Conservation (phyloP, 345 rosid species). For the Salix udensis region DNA sequence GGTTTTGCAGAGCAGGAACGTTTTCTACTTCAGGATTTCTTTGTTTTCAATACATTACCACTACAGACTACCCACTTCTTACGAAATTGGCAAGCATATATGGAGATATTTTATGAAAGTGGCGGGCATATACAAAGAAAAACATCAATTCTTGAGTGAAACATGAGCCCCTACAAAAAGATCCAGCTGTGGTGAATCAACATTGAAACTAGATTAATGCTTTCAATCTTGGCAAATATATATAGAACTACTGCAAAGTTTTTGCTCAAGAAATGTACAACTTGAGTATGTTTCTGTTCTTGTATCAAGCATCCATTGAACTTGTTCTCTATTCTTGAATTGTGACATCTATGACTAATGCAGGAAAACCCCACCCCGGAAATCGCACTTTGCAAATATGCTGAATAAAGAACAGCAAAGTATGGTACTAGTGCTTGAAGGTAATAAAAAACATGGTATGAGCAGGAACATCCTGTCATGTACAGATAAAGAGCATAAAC, state of each 20-base stretch:
- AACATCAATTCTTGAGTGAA: neutral
- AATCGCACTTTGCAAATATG: too few relatives aligned
- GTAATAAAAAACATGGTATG: too few relatives aligned
- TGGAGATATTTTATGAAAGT: neutral
- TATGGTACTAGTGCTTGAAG: too few relatives aligned
- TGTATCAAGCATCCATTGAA: too few relatives aligned
- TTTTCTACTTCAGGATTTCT: neutral
- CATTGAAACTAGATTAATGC: neutral
- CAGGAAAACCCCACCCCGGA: too few relatives aligned
- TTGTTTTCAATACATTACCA: neutral
- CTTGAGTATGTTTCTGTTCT: too few relatives aligned
- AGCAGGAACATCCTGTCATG: neutral
- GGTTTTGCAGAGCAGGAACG: neutral
- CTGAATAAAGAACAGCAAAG: too few relatives aligned
- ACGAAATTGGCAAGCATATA: neutral
- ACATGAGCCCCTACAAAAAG: neutral
- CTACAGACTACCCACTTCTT: neutral
- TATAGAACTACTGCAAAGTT: neutral
- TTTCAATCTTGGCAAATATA: neutral
- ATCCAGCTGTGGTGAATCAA: neutral
- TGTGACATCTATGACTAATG: too few relatives aligned
- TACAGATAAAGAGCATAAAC: neutral
- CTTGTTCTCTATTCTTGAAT: too few relatives aligned
- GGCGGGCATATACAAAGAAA: neutral
- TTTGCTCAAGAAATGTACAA: neutral